Evolutionary conservation across 164 flowering plant genomes (phyloP), one percentile per base, ranked within the genome.

Genomic region (Annona squamosa): DNA sequence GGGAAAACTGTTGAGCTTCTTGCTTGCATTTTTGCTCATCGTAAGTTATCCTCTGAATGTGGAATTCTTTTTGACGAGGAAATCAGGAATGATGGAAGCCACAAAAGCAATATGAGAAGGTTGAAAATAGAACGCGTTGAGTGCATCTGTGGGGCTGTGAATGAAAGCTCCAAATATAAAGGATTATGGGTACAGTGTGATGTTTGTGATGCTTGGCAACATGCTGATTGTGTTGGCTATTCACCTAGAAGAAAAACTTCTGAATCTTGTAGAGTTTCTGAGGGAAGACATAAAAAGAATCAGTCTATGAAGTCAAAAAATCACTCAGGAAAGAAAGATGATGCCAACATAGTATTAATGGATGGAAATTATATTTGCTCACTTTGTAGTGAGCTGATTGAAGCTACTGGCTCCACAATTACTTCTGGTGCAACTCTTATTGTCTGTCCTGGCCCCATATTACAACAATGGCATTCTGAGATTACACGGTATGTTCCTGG

Each of bases 171-270:
- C 68, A 85, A 77, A 64, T 91, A 95, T 67, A 81, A 82, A 78
- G 99, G 99, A n/a, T 45, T 95, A 46, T 95, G 98, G 99, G 97
- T 95, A n/a, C 99, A 95, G 77, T 95, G 99, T 85, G 98, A 95
- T 81, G 46, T 85, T 16, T 95, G 99, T 79, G 94, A 89, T 89
- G 99, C 98, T 72, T 95, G 99, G 99, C 98, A 95, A 81, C 97
- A 95, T 89, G 97, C 90, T 59, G 91, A 89, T 74, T 95, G 99
- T 86, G 98, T 95, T 74, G 91, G 92, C 76, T 95, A 87, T 82
- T 84, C 88, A 19, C 78, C 87, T n/a, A 76, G 61, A 72, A 79
- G 78, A 74, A 88, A 80, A 81, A 66, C 66, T 68, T 63, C 78
- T 46, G 82, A 68, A 63, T 67, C 84, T 43, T 44, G 16, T 41